phyloP scores from a whole-genome alignment of 2,329 filamentous ascomycete species.

The Colletotrichum salicis region DNA sequence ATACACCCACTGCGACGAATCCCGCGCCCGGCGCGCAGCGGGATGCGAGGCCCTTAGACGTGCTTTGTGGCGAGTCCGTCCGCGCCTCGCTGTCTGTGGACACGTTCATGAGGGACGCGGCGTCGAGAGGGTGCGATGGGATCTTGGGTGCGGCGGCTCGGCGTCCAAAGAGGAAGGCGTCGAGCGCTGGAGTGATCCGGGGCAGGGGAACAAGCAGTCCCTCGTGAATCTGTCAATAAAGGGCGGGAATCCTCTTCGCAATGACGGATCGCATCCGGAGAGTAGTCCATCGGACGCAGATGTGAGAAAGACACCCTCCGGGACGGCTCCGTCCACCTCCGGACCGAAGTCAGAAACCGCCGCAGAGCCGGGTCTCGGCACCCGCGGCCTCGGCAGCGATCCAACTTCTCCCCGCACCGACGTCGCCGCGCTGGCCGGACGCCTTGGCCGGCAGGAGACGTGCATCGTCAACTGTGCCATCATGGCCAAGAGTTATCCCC shows the following conservation, averaged over 20 bases:
- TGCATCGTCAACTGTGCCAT: slow-evolving; percentile 85
- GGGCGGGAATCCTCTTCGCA: slow-evolving; percentile 53
- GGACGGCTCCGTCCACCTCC: no score
- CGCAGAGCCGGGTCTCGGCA: slow-evolving; percentile 41
- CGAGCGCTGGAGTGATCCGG: slow-evolving; percentile 69
- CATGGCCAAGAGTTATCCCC: slow-evolving; percentile 74
- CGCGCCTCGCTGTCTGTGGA: slow-evolving; percentile 74
- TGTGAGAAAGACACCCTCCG: no score
- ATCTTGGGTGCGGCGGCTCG: slow-evolving; percentile 51
- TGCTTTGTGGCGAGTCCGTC: slow-evolving; percentile 69
- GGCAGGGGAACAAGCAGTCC: slow-evolving; percentile 67
- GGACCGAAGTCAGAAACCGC: background rate
- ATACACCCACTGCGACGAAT: slow-evolving; percentile 66
- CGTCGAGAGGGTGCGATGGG: slow-evolving; percentile 71
- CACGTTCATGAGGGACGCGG: slow-evolving; percentile 78
- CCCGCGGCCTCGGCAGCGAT: slow-evolving; percentile 53
- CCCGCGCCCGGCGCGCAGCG: slow-evolving; percentile 47
- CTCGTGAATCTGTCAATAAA: slow-evolving; percentile 69
- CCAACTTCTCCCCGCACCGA: slow-evolving; percentile 55
- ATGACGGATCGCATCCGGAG: slow-evolving; percentile 51
- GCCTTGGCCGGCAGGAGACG: slow-evolving; percentile 70
- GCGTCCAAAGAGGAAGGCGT: slow-evolving; percentile 57
- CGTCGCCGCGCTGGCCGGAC: slow-evolving; percentile 50
- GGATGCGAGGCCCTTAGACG: slow-evolving; percentile 71
- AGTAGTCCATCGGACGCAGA: no score